Percentiles rank a stretch among this genome's conserved stretches.
Conservation (phyloP, 495 filamentous ascomycete genomes). For the Daldinia bambusicola region DNA sequence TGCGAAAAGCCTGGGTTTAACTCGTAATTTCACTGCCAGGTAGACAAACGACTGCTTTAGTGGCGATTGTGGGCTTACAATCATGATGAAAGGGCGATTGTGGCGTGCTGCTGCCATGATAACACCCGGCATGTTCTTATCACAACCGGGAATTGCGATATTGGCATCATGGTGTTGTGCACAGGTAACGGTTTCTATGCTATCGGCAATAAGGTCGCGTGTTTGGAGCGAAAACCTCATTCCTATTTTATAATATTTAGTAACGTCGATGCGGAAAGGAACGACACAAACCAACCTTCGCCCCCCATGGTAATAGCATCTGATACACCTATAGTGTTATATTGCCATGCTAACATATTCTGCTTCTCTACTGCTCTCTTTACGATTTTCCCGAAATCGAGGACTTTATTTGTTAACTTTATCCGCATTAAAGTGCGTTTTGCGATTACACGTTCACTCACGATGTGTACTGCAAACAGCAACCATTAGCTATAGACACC, state of each 20-base stretch:
- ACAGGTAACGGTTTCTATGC: conserved; percentile 91
- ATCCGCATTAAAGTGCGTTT: not conserved
- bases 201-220: conserved; percentile 94
- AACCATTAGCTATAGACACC: not conserved
- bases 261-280: conserved; percentile 2
- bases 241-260: conserved; percentile 62
- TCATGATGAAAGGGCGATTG: conserved; percentile 81
- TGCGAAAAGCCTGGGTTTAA: not conserved
- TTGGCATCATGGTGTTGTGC: conserved; percentile 92
- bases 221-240: conserved; percentile 98
- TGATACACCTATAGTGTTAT: conserved; percentile 92
- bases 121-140: conserved; percentile 98
- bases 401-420: conserved; percentile 62
- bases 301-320: conserved; percentile 98
- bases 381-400: conserved; percentile 89
- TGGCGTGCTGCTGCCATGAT: conserved; percentile 78
- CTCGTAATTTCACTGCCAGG: not conserved
- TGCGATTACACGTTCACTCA: conserved; percentile 45
- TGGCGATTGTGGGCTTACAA: conserved; percentile 43
- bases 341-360: conserved; percentile 91
- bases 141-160: conserved; percentile 93
- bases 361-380: conserved; percentile 84
- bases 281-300: conserved; percentile 69
- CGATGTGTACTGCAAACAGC: conserved; percentile 57
- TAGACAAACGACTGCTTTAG: not conserved